Percentiles rank a stretch among this genome's conserved stretches.
Evolutionary conservation across 768 basidiomycete species (phyloP).

Genomic region (Lactarius akahatsu): DNA sequence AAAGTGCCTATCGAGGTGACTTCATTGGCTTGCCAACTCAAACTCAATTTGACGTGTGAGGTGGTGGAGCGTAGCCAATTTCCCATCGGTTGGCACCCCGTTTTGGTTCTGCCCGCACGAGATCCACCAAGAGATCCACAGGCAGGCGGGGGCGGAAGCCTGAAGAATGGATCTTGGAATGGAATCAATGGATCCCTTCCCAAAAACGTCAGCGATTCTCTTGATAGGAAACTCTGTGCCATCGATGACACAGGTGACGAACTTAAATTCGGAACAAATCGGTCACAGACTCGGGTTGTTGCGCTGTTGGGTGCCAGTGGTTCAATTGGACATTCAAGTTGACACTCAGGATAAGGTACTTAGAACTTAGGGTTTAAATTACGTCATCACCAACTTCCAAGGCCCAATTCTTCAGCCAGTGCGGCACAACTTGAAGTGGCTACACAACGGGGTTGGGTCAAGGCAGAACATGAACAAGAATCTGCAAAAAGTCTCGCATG

Average conservation of each 20-base stretch:
- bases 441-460: not conserved
- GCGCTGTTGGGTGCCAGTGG: too few relatives aligned
- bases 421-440: not conserved
- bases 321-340: too few relatives aligned
- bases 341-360: not conserved
- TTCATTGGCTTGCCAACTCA: conserved; percentile 10
- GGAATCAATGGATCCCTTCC: not conserved
- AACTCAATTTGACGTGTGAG: not conserved
- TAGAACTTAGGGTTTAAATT: not conserved
- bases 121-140: too few relatives aligned
- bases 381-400: not conserved
- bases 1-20: conserved; percentile 5
- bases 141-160: too few relatives aligned
- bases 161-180: not conserved
- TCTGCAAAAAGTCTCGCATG: not conserved
- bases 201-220: not conserved
- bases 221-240: not conserved
- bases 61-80: not conserved
- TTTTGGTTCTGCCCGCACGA: conserved; percentile 8
- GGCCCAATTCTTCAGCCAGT: too few relatives aligned
- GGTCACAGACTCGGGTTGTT: not conserved
- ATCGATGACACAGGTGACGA: conserved; percentile 1
- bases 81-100: not conserved
- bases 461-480: not conserved
- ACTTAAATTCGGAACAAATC: not conserved